Evolutionary conservation across 2,329 filamentous ascomycete genomes (phyloP), one percentile per base, ranked within the genome.

Genomic region (Nemania sp.): DNA sequence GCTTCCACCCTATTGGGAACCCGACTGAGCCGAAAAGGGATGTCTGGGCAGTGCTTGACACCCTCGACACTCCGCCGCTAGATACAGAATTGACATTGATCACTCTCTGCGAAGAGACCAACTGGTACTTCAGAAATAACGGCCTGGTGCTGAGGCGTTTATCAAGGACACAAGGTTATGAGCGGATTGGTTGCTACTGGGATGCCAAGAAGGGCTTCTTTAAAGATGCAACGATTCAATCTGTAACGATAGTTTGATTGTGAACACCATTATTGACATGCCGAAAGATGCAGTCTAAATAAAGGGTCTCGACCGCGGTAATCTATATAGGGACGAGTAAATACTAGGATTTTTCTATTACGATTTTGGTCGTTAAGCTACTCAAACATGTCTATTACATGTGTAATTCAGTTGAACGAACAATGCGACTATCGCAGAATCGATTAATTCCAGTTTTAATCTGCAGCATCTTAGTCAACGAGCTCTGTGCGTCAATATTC

Each of bases 401-500:
- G 25, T 29, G 25, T 7, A 29, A 29, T 29, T 29, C 7, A 29
- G 7, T 29, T 29, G 3, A 3, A 29, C 25, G 7, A 29, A 7
- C 25, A 29, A 29, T 29, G 25, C 25, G 25, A 29, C 25, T 7
- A 7, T 29, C 25, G 7, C 7, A 7, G 7, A 7, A 29, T 29
- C 25, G 25, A 29, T 29, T 29, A 29, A 29, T 29, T 4, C 7
- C 25, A 7, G n/a, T n/a, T 7, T 29, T 3, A 7, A 29, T 29
- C 25, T 29, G 25, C 25, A 7, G 4, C 25, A 7, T 3, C 7
- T 4, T 29, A 29, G 3, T 7, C 25, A 29, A 29, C 4, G 13
- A 57, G 39, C 45, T 18, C n/a, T n/a, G n/a, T n/a, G n/a, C n/a
- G n/a, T n/a, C n/a, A 49, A 47, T 60, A 60, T 15, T 63, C 53